Evolutionary conservation across 108 stramenopile species (phyloP).

Genomic region (Cyclostephanos tholiformis): DNA sequence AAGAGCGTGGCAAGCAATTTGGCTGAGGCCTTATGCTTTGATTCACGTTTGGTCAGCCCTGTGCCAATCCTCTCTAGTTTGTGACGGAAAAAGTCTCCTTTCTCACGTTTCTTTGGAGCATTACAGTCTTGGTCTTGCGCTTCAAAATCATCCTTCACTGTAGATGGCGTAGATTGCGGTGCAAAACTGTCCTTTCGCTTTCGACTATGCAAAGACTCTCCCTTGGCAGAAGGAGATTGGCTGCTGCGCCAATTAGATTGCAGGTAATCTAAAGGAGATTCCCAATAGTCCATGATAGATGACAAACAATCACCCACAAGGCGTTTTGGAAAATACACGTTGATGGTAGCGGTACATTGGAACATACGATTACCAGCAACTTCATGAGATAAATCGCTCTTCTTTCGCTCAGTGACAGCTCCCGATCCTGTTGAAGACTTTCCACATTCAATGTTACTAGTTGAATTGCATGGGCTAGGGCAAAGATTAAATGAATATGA

Average conservation of each 20-base stretch:
- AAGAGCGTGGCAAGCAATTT: slow-evolving; percentile 78
- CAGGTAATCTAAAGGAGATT: slow-evolving; percentile 49
- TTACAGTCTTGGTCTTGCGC: slow-evolving; percentile 4
- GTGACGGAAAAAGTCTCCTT: slow-evolving; percentile 36
- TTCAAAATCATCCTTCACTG: slow-evolving; percentile 20
- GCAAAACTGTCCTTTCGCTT: slow-evolving; percentile 46
- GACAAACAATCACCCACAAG: slow-evolving; percentile 30
- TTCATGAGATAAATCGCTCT: slow-evolving; percentile 10
- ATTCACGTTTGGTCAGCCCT: slow-evolving; percentile 80
- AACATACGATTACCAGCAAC: slow-evolving; percentile 50
- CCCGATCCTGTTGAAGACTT: background rate
- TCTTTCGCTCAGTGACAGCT: slow-evolving; percentile 22
- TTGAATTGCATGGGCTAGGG: slow-evolving; percentile 14
- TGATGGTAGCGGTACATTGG: slow-evolving; percentile 56
- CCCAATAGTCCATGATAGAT: slow-evolving; percentile 43
- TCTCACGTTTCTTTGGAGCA: slow-evolving; percentile 5
- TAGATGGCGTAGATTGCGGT: slow-evolving; percentile 37
- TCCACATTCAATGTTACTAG: background rate
- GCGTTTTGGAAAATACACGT: slow-evolving; percentile 36
- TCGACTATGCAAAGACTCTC: slow-evolving; percentile 23
- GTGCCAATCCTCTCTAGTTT: slow-evolving; percentile 58
- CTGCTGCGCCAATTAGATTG: slow-evolving; percentile 16
- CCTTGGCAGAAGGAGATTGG: slow-evolving; percentile 14
- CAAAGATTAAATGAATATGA: slow-evolving; percentile 57
- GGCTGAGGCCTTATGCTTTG: slow-evolving; percentile 80